These are phyloP conservation scores for Pythium coloratum DNA, from an alignment of 352 stramenopile species.

Conservation along the genomic window DNA sequence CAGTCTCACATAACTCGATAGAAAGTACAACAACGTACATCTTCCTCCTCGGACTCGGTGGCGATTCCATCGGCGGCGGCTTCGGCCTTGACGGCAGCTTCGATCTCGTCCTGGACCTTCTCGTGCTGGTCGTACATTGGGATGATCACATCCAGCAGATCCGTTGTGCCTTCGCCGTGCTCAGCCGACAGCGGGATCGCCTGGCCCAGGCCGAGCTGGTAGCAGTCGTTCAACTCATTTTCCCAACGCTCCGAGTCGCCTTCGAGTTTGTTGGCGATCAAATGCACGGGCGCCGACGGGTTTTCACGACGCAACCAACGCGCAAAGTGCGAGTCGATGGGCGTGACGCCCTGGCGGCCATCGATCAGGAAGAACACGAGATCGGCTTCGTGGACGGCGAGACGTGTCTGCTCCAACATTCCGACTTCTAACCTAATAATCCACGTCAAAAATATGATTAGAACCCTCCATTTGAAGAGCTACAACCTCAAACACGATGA, in stretches of 20 bases:
- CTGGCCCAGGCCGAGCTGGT: slow-evolving; percentile 64
- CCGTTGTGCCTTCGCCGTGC: slow-evolving; percentile 71
- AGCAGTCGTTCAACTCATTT: slow-evolving; percentile 72
- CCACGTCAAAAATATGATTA: not conserved
- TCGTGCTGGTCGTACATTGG: slow-evolving; percentile 69
- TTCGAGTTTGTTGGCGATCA: slow-evolving; percentile 82
- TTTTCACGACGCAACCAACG: slow-evolving; percentile 73
- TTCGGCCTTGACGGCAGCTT: slow-evolving; percentile 17
- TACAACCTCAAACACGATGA: not conserved
- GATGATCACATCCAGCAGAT: slow-evolving; percentile 72
- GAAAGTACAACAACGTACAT: slow-evolving; percentile 39
- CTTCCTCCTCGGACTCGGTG: slow-evolving; percentile 44
- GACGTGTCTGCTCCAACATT: slow-evolving; percentile 77
- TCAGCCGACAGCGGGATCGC: slow-evolving; percentile 76
- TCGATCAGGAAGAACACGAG: slow-evolving; percentile 83
- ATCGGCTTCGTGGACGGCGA: slow-evolving; percentile 75
- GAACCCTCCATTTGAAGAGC: not conserved
- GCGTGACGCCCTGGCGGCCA: slow-evolving; percentile 73
- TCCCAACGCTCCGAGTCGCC: slow-evolving; percentile 69
- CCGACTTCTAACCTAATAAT: slow-evolving; percentile 56
- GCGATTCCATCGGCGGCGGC: slow-evolving; percentile 20
- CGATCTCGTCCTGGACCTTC: slow-evolving; percentile 43
- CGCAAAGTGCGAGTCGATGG: slow-evolving; percentile 79
- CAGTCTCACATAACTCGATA: not conserved
- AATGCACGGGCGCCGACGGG: slow-evolving; percentile 52